A percentile compares a stretch with the other conserved stretches of the same genome.
Evolutionary conservation across 2,329 filamentous ascomycete species (phyloP).

Genomic region (Cladosporium oxysporum): DNA sequence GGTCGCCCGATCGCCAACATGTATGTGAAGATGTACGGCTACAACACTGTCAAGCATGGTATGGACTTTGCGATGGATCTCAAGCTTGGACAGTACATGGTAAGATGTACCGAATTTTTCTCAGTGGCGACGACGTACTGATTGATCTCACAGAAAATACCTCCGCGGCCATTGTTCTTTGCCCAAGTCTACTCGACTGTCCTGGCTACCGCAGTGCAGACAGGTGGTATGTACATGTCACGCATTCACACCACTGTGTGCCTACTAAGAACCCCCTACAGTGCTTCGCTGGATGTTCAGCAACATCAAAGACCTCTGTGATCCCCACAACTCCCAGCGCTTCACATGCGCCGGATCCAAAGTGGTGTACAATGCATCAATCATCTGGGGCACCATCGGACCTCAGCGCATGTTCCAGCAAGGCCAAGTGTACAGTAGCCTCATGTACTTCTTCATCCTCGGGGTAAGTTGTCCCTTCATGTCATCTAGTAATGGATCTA

Average conservation of each 20-base stretch:
- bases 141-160: background rate
- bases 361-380: background rate
- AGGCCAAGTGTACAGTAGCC: background rate
- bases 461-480: background rate
- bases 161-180: background rate
- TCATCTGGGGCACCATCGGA: background rate
- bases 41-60: background rate
- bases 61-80: background rate
- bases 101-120: background rate
- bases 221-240: background rate
- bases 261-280: background rate
- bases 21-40: background rate
- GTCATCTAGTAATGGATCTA: background rate
- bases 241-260: background rate
- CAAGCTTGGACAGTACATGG: background rate
- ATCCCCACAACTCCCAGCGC: background rate
- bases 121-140: background rate
- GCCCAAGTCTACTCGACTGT: background rate
- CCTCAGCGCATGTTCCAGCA: background rate
- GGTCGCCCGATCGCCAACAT: background rate
- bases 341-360: background rate
- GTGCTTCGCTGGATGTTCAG: background rate
- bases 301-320: background rate
- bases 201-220: background rate
- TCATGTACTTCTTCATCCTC: background rate